These are phyloP conservation scores for Podaxis rugospora DNA, from an alignment of 768 basidiomycete genomes.

Conservation along the genomic window DNA sequence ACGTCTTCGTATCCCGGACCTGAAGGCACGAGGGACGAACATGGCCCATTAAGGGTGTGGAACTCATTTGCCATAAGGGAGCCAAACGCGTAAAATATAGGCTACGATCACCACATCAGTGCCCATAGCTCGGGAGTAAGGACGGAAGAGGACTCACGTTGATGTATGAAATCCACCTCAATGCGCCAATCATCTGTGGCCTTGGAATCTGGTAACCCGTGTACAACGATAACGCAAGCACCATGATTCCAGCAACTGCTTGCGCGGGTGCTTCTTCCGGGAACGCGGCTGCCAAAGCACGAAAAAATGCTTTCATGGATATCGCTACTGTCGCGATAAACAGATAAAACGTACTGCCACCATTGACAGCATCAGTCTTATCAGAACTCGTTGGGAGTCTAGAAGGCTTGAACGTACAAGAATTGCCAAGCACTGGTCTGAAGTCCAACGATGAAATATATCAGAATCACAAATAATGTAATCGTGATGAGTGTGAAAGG, in stretches of 20 bases:
- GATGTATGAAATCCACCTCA: constrained; percentile 64
- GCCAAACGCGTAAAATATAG: constrained; percentile 73
- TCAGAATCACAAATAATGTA: constrained; percentile 38
- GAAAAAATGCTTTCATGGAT: constrained; percentile 75
- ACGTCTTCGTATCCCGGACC: constrained; percentile 60
- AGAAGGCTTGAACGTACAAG: constrained; percentile 45
- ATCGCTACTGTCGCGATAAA: constrained; percentile 55
- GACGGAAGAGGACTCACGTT: constrained; percentile 35
- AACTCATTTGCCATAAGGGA: constrained; percentile 80
- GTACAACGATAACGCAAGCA: constrained; percentile 27
- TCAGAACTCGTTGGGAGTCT: background rate
- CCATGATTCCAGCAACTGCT: constrained; percentile 45
- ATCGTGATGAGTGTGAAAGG: constrained; percentile 50
- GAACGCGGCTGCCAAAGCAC: constrained; percentile 58
- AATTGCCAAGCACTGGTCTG: constrained; percentile 55
- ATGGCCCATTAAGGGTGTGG: constrained; percentile 57
- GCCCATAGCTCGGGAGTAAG: too few species aligned
- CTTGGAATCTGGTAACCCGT: constrained; percentile 45
- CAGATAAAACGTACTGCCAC: constrained; percentile 50
- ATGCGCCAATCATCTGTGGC: constrained; percentile 61
- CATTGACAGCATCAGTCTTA: constrained; percentile 1
- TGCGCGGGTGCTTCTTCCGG: constrained; percentile 58
- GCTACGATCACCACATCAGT: constrained; percentile 26
- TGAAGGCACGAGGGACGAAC: constrained; percentile 54
- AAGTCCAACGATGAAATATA: constrained; percentile 62